These are phyloP conservation scores for Cardiospermum halicacabum DNA, from an alignment of 345 rosid species.

Conservation along the genomic window DNA sequence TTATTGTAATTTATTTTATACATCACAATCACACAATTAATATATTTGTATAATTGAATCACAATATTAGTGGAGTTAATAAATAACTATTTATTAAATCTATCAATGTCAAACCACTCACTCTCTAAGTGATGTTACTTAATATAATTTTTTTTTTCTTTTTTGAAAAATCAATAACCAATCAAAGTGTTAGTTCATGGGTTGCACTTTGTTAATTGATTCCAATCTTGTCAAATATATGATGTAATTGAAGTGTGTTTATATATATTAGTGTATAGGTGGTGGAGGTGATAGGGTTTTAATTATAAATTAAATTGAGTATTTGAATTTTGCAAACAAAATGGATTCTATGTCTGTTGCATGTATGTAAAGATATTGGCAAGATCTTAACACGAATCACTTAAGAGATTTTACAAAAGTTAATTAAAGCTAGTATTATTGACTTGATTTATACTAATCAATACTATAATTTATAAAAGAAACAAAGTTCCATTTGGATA, in stretches of 20 bases:
- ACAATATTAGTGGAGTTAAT: constrained; percentile 4
- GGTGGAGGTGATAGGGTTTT: background rate
- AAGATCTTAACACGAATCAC: constrained; percentile 7
- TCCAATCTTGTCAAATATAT: constrained; percentile 21
- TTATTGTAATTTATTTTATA: background rate
- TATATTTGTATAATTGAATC: background rate
- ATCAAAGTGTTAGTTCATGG: constrained; percentile 5
- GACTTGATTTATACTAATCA: background rate
- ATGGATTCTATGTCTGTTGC: background rate
- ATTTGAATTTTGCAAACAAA: background rate
- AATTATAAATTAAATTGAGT: background rate
- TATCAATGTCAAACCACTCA: constrained; percentile 14
- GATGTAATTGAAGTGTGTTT: background rate
- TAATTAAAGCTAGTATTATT: background rate
- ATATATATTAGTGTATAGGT: background rate
- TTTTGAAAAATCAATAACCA: background rate
- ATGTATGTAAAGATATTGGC: constrained; percentile 5
- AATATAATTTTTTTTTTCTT: too few relatives aligned
- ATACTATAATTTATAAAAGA: background rate
- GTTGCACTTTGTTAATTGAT: constrained; percentile 12
- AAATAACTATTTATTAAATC: background rate
- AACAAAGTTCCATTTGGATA: too few relatives aligned
- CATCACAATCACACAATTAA: background rate
- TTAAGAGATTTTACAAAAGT: background rate
- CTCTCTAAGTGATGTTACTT: constrained; percentile 24